Conservation (phyloP, 2,329 filamentous ascomycete species). For the Pseudocercospora macadamiae region DNA sequence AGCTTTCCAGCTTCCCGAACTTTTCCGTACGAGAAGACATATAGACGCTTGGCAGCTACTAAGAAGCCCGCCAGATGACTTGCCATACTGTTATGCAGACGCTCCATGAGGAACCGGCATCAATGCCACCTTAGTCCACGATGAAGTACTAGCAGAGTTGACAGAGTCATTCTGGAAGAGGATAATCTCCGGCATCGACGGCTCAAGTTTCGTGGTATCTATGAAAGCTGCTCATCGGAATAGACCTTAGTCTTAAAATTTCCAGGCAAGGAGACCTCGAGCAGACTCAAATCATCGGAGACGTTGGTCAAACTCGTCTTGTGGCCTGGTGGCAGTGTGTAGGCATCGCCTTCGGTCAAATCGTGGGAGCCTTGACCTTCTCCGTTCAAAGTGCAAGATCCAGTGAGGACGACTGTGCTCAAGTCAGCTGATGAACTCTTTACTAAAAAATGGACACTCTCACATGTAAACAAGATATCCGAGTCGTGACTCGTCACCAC, state of each 20-base stretch:
- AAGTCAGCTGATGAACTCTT: background rate
- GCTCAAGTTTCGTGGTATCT: no score
- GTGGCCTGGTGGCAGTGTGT: slow-evolving; percentile 15
- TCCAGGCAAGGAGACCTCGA: slow-evolving; percentile 20
- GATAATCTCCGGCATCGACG: no score
- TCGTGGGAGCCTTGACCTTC: slow-evolving; percentile 10
- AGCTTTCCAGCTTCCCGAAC: no score
- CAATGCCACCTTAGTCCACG: no score
- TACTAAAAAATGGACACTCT: background rate
- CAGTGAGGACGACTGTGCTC: slow-evolving; percentile 17
- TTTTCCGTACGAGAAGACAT: no score
- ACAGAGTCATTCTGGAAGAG: no score
- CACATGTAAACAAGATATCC: slow-evolving; percentile 21
- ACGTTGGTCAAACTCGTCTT: slow-evolving; percentile 11
- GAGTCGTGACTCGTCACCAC: slow-evolving; percentile 16
- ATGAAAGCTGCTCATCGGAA: background rate
- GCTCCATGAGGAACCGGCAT: no score
- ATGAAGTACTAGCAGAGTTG: no score
- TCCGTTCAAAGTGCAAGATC: slow-evolving; percentile 12
- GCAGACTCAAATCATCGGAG: slow-evolving; percentile 16
- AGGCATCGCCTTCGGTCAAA: slow-evolving; percentile 18
- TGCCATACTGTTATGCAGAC: no score
- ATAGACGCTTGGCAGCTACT: no score
- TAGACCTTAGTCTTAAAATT: slow-evolving; percentile 14
- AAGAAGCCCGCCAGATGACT: no score